These are phyloP conservation scores for Sonneratia caseolaris DNA, from an alignment of 345 rosid species.

Conservation along the genomic window DNA sequence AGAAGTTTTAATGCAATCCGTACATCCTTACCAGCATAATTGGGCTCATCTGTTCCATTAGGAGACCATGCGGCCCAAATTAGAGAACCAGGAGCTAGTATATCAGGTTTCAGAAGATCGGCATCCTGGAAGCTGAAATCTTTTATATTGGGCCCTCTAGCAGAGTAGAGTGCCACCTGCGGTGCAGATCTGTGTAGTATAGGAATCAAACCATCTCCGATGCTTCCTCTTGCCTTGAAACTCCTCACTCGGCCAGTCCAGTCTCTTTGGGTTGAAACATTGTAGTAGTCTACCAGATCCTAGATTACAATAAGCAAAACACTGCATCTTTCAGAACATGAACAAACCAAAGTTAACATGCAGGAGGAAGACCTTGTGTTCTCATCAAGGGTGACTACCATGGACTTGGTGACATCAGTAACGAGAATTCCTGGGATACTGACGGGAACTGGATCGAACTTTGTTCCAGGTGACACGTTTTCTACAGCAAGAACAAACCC, in stretches of 20 bases:
- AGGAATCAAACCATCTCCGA: constrained; percentile 91
- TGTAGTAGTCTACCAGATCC: constrained; percentile 95
- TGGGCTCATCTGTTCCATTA: constrained; percentile 95
- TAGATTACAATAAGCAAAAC: constrained; percentile 17
- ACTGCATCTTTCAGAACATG: not conserved
- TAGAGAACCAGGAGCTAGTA: constrained; percentile 91
- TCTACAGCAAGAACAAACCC: constrained; percentile 99
- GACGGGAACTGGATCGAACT: constrained; percentile 91
- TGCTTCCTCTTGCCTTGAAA: constrained; percentile 81
- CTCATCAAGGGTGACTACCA: constrained; percentile 35
- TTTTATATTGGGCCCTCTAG: constrained; percentile 91
- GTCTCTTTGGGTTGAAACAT: constrained; percentile 78
- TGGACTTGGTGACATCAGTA: constrained; percentile 67
- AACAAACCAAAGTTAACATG: constrained; percentile 1
- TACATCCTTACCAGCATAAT: constrained; percentile 54
- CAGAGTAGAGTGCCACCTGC: constrained; percentile 89
- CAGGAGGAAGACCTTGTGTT: not conserved
- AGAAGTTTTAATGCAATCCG: not conserved
- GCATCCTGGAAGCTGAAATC: constrained; percentile 95
- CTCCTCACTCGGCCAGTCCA: constrained; percentile 92
- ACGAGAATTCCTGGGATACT: constrained; percentile 81
- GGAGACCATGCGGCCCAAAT: constrained; percentile 99
- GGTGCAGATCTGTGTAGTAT: constrained; percentile 97
- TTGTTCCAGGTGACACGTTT: constrained; percentile 86
- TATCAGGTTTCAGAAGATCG: constrained; percentile 97